Conservation (phyloP, 2,329 filamentous ascomycete species). For the Hypoxylon sp. region DNA sequence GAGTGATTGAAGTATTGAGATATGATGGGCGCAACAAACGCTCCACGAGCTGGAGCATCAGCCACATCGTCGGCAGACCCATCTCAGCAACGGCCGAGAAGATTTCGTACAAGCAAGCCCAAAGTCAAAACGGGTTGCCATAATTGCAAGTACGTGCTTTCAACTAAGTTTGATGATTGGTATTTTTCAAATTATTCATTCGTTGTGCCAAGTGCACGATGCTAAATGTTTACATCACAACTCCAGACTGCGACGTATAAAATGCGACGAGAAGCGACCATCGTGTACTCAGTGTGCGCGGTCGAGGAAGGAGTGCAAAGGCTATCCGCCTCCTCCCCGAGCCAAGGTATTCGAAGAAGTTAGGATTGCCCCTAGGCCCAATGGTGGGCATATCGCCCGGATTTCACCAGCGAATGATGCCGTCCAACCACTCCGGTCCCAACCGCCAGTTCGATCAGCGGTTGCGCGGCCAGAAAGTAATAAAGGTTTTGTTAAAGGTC, state of each 20-base stretch:
- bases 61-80: slow-evolving; percentile 44
- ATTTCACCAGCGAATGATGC: slow-evolving; percentile 16
- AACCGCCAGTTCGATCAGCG: slow-evolving; percentile 28
- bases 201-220: slow-evolving; percentile 34
- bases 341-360: slow-evolving; percentile 63
- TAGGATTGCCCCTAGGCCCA: slow-evolving; percentile 51
- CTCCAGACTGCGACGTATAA: slow-evolving; percentile 71
- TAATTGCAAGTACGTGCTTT: slow-evolving; percentile 75
- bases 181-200: slow-evolving; percentile 21
- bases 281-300: slow-evolving; percentile 72
- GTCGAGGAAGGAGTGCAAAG: slow-evolving; percentile 71
- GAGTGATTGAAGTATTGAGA: slow-evolving; percentile 28
- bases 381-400: slow-evolving; percentile 19
- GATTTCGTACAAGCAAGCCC: slow-evolving; percentile 67
- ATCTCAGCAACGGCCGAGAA: slow-evolving; percentile 57
- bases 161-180: slow-evolving; percentile 12
- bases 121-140: slow-evolving; percentile 77
- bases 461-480: slow-evolving; percentile 5
- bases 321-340: slow-evolving; percentile 72
- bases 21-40: slow-evolving; percentile 29
- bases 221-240: slow-evolving; percentile 42
- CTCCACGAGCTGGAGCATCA: slow-evolving; percentile 23
- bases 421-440: slow-evolving; percentile 28
- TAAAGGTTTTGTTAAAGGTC: slow-evolving; percentile 17
- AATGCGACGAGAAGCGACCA: slow-evolving; percentile 76